Conservation (phyloP, 2,329 filamentous ascomycete genomes). For the Fusarium longipes region DNA sequence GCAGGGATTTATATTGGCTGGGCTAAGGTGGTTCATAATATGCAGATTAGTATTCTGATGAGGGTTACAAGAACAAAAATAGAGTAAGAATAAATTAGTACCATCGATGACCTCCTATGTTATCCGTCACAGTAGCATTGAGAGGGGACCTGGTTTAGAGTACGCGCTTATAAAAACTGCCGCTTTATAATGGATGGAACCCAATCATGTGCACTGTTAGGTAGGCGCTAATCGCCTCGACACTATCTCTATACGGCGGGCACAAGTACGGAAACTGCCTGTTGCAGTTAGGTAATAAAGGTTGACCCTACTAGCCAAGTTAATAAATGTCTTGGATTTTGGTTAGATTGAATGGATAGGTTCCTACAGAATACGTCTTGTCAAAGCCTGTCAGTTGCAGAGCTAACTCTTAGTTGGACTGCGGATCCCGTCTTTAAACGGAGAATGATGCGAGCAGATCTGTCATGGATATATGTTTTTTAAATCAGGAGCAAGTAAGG, state of each 20-base stretch:
- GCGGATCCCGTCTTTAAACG: background rate
- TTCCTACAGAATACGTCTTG: conserved; percentile 11
- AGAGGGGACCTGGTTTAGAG: background rate
- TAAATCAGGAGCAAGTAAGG: background rate
- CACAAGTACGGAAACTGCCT: background rate
- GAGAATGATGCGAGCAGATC: conserved; percentile 1
- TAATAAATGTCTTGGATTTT: conserved; percentile 2
- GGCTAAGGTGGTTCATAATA: background rate
- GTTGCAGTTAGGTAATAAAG: background rate
- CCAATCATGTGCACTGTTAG: background rate
- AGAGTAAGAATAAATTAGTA: too few relatives aligned
- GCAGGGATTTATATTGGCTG: conserved; percentile 1
- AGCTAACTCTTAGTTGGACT: conserved; percentile 4
- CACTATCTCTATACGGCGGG: conserved; percentile 7
- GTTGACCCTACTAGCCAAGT: background rate
- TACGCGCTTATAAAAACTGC: conserved; percentile 22
- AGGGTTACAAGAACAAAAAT: background rate
- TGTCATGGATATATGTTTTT: background rate
- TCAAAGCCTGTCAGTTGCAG: conserved; percentile 7
- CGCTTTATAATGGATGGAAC: conserved; percentile 18
- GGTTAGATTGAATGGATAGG: background rate
- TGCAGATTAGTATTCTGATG: conserved; percentile 1
- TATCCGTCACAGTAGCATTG: conserved; percentile 3
- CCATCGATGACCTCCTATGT: conserved; percentile 17
- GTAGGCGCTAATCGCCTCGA: conserved; percentile 25